Conservation (phyloP, 1,284 basidiomycete genomes). For the Waitea zeae region DNA sequence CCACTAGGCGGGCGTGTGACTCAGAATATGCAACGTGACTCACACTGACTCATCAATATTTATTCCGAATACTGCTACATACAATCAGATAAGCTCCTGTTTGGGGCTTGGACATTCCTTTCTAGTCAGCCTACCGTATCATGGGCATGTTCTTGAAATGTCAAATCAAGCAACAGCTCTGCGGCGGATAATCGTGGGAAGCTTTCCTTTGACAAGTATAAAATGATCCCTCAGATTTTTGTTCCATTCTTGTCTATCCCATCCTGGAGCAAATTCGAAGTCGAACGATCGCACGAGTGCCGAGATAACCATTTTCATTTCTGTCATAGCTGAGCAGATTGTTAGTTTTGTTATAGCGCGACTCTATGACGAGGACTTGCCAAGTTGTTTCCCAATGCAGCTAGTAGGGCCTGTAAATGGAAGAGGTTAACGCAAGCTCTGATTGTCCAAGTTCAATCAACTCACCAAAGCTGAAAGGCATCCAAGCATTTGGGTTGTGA, state of each 20-base stretch:
- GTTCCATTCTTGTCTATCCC: neutral
- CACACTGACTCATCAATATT: no score
- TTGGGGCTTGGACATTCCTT: no score
- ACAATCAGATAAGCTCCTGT: no score
- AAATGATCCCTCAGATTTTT: neutral
- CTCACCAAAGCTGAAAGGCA: constrained; percentile 14
- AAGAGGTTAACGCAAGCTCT: neutral
- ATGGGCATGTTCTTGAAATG: no score
- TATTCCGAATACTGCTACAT: no score
- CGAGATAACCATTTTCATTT: constrained; percentile 6
- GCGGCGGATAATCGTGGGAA: no score
- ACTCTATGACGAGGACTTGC: constrained; percentile 10
- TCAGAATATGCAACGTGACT: no score
- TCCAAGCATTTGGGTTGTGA: constrained; percentile 12
- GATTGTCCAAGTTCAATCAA: constrained; percentile 2
- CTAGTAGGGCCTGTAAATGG: neutral
- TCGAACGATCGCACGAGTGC: constrained; percentile 6
- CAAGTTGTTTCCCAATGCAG: no score
- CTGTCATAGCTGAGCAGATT: constrained; percentile 10
- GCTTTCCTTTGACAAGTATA: neutral
- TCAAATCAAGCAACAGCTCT: no score
- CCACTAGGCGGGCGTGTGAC: no score
- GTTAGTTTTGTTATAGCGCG: no score
- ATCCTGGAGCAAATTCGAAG: neutral
- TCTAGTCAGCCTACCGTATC: no score